These are phyloP conservation scores for Paraphoma chrysanthemicola DNA, from an alignment of 2,329 filamentous ascomycete genomes.

Conservation along the genomic window DNA sequence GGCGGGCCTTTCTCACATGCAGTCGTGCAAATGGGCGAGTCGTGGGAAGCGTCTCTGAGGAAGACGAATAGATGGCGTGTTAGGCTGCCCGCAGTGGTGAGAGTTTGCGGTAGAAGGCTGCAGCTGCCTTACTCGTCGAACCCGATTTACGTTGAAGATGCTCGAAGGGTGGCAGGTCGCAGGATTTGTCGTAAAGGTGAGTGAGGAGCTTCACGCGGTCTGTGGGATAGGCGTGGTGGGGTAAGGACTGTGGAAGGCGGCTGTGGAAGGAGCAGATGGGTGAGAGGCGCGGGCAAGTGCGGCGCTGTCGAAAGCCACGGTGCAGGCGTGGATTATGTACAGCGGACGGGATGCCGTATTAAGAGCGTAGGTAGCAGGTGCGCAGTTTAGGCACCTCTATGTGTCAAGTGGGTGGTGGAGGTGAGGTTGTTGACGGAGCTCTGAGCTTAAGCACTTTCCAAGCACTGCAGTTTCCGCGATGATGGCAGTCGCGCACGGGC, in stretches of 20 bases:
- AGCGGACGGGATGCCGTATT: constrained; percentile 14
- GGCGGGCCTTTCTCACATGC: constrained; percentile 45
- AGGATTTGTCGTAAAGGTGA: constrained; percentile 6
- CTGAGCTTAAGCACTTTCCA: constrained; percentile 14
- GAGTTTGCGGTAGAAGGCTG: constrained; percentile 9
- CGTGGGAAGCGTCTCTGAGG: constrained; percentile 6
- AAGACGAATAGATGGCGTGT: constrained; percentile 1
- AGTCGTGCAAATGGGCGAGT: constrained; percentile 12
- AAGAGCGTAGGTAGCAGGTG: constrained; percentile 9
- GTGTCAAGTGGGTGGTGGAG: constrained; percentile 17
- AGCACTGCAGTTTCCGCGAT: constrained; percentile 24
- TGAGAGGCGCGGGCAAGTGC: constrained; percentile 22
- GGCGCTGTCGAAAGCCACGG: constrained; percentile 36
- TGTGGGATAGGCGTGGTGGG: neutral
- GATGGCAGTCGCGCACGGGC: constrained; percentile 12
- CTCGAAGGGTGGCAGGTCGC: neutral
- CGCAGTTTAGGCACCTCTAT: constrained; percentile 12
- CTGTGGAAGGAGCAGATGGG: constrained; percentile 14
- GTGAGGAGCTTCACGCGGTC: constrained; percentile 1
- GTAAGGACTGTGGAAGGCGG: constrained; percentile 2
- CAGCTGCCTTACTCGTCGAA: constrained; percentile 11
- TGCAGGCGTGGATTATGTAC: constrained; percentile 45
- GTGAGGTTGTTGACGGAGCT: constrained; percentile 26
- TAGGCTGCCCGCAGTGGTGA: neutral
- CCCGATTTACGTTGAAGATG: constrained; percentile 4